Evolutionary conservation across 768 basidiomycete genomes (phyloP).

Genomic region (Paxillus ammoniavirescens): DNA sequence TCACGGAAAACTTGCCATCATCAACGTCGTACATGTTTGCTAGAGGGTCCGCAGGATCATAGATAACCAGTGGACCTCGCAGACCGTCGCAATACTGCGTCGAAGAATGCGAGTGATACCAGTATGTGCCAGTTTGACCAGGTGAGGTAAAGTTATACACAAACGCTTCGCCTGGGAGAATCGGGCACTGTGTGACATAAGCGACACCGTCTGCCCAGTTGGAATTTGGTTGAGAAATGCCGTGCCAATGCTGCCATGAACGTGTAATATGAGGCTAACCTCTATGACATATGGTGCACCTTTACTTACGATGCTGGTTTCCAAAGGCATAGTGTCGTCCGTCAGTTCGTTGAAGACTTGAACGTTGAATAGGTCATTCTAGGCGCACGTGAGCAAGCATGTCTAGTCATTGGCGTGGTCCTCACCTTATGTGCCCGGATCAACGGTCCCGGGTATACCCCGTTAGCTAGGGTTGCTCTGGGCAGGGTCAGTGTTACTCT

Average conservation of each 20-base stretch:
- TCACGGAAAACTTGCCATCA: conserved; percentile 31
- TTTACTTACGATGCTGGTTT: conserved; percentile 40
- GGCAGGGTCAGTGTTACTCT: not conserved
- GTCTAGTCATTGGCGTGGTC: too few species aligned
- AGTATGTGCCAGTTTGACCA: conserved; percentile 43
- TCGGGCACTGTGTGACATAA: conserved; percentile 45
- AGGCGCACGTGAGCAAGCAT: not conserved
- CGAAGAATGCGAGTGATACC: conserved; percentile 44
- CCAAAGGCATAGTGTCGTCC: conserved; percentile 45
- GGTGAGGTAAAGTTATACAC: conserved; percentile 32
- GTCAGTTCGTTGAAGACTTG: conserved; percentile 45
- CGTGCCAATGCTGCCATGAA: conserved; percentile 31
- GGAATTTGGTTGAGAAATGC: conserved; percentile 25
- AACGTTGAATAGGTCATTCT: conserved; percentile 40
- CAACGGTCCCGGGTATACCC: conserved; percentile 46
- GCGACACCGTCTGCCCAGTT: conserved; percentile 37
- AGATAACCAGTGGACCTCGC: conserved; percentile 42
- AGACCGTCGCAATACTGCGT: conserved; percentile 44
- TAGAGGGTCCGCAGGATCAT: conserved; percentile 45
- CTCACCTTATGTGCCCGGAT: conserved; percentile 38
- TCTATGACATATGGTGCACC: not conserved
- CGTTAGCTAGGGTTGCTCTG: conserved; percentile 44
- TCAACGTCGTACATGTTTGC: conserved; percentile 43
- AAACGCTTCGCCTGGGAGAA: conserved; percentile 33
- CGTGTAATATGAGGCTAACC: conserved; percentile 12